Evolutionary conservation across 441 rosid genomes (phyloP), one percentile per base, ranked within the genome.

Genomic region (Brassica hybrid): DNA sequence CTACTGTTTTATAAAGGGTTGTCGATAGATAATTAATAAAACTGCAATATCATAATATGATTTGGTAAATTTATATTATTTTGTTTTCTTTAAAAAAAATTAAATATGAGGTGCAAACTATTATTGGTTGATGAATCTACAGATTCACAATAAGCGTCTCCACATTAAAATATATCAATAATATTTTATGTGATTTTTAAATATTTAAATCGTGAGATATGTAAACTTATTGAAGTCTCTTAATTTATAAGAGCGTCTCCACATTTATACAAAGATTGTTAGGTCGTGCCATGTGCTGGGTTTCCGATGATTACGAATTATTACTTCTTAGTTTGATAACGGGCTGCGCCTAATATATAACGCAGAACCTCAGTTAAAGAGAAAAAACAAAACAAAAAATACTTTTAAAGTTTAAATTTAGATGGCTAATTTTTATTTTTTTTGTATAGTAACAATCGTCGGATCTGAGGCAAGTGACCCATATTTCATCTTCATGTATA

Each of bases 211-310:
- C 62, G 6, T 32, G 17, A 16, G 3, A 23, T 36, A 16, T 68
- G 27, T 7, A 54, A 45, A 1, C 25, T 67, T 27, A 43, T 43
- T 9, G 36, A 60, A 27, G 45, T 30, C 12, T 32, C 34, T 54
- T 30, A 30, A 30, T 30, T 19, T 52, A 54, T 59, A 38, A 57
- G 36, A 59, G 56, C 25, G 21, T 36, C 56, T 38, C 57, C 23
- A 59, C 23, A 38, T 19, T 41, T 34, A 50, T 63, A 30, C 62
- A 63, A 65, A 45, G 54, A 48, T 63, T 48, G 71, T 34, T 7
- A 54, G 52, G 21, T 19, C 21, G 21, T 19, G 21, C 56, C 71
- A 74, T 74, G 77, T 74, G 64, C 71, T 27, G 62, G 1, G 62
- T 11, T 58, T 21, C 14, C 14, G 11, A 58, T 19, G 32, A 19